phyloP scores from a whole-genome alignment of 2,329 filamentous ascomycete species.

The Fusarium sp. region DNA sequence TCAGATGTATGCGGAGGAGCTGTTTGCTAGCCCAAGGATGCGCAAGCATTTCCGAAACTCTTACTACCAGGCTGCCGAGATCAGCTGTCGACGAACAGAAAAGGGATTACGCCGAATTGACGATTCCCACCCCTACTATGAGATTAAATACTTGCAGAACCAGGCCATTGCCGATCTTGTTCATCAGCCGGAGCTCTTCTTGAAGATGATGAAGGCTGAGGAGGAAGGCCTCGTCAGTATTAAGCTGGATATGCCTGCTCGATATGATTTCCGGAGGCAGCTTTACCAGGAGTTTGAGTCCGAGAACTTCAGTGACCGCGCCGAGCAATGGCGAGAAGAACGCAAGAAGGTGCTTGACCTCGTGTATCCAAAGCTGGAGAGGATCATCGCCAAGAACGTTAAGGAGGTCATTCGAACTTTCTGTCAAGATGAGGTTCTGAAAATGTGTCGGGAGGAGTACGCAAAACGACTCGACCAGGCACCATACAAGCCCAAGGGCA shows the following conservation, averaged over 20 bases:
- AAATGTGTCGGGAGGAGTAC: slow-evolving; percentile 87
- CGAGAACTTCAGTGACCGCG: slow-evolving; percentile 93
- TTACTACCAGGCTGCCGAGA: slow-evolving; percentile 83
- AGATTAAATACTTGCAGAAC: slow-evolving; percentile 95
- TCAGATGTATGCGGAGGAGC: slow-evolving; percentile 89
- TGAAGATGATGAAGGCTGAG: slow-evolving; percentile 98
- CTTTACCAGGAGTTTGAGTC: slow-evolving; percentile 88
- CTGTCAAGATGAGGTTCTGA: slow-evolving; percentile 92
- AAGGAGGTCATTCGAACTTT: slow-evolving; percentile 94
- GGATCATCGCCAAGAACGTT: slow-evolving; percentile 86
- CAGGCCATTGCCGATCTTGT: slow-evolving; percentile 86
- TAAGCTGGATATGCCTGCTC: slow-evolving; percentile 77
- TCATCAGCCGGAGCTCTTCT: slow-evolving; percentile 84
- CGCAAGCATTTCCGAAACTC: slow-evolving; percentile 84
- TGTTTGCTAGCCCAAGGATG: slow-evolving; percentile 87
- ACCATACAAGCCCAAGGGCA: slow-evolving; percentile 92
- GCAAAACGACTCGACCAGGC: slow-evolving; percentile 92
- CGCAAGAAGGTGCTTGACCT: slow-evolving; percentile 84
- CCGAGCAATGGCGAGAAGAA: slow-evolving; percentile 93
- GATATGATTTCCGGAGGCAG: slow-evolving; percentile 77
- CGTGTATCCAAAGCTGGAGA: slow-evolving; percentile 83
- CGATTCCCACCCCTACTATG: slow-evolving; percentile 94
- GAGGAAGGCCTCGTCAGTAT: slow-evolving; percentile 93
- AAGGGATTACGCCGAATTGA: slow-evolving; percentile 95
- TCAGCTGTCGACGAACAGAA: slow-evolving; percentile 90